A percentile compares a stretch with the other conserved stretches of the same genome.
These are phyloP conservation scores for Cladosporium cucumerinum DNA, from an alignment of 2,329 filamentous ascomycete genomes.

Conservation along the genomic window DNA sequence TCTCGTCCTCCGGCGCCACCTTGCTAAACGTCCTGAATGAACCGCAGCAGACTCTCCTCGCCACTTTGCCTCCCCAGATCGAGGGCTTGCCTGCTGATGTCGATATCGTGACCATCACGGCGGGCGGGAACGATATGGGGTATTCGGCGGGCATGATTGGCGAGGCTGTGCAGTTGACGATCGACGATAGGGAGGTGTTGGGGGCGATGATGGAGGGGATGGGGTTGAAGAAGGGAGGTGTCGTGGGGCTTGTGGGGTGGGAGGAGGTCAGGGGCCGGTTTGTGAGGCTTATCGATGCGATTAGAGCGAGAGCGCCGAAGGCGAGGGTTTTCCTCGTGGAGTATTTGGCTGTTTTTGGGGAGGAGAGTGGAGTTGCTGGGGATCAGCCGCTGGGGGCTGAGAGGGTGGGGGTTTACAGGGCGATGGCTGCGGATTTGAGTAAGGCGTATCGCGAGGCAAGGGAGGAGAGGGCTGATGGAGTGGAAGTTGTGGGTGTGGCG, in stretches of 20 bases:
- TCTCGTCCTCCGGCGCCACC: constrained; percentile 38
- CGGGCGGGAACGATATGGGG: constrained; percentile 41
- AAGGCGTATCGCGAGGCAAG: constrained; percentile 16
- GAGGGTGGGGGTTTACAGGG: constrained; percentile 10
- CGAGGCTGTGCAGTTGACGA: constrained; percentile 19
- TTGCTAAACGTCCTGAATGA: constrained; percentile 38
- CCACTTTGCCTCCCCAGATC: constrained; percentile 38
- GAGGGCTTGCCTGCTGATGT: constrained; percentile 33
- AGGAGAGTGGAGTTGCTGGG: background rate
- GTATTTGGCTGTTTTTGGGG: constrained; percentile 18
- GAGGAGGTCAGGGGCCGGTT: constrained; percentile 15
- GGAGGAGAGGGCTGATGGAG: background rate
- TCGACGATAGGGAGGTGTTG: background rate
- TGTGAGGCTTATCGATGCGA: constrained; percentile 17
- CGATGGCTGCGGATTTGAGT: background rate
- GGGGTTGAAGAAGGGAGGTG: constrained; percentile 14
- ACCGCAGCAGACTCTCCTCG: constrained; percentile 30
- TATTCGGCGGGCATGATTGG: constrained; percentile 38
- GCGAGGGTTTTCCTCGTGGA: constrained; percentile 20
- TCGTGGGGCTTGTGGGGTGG: constrained; percentile 1
- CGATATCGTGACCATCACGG: constrained; percentile 39
- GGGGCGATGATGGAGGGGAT: constrained; percentile 5
- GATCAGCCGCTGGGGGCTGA: constrained; percentile 14
- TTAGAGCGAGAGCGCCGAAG: constrained; percentile 8
- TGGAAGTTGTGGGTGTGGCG: constrained; percentile 17